Conservation (phyloP, 2,329 filamentous ascomycete genomes). For the Colletotrichum trifolii region DNA sequence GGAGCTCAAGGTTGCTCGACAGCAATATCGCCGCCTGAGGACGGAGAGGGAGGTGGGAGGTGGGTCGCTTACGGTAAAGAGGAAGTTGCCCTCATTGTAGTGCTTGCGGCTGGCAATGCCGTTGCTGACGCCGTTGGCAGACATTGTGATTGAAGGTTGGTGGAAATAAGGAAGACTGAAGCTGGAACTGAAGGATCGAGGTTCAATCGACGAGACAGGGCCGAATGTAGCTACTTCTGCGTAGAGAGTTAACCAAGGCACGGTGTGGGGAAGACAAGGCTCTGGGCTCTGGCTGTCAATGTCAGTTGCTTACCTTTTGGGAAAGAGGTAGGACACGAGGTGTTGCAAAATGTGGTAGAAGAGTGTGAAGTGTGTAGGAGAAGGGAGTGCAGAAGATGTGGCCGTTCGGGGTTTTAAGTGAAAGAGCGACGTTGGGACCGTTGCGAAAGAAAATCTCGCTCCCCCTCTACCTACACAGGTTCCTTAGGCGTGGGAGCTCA, state of each 20-base stretch:
- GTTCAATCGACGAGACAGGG: too few species aligned
- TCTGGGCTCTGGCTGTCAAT: too few species aligned
- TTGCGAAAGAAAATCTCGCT: constrained; percentile 30
- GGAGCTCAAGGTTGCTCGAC: too few species aligned
- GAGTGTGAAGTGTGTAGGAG: constrained; percentile 26
- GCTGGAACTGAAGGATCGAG: too few species aligned
- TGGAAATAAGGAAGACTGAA: constrained; percentile 31
- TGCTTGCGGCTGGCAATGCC: constrained; percentile 51
- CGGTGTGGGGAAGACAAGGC: too few species aligned
- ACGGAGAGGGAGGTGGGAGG: background rate
- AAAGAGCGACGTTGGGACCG: constrained; percentile 31
- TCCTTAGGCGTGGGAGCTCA: constrained; percentile 26
- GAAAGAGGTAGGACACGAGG: constrained; percentile 38
- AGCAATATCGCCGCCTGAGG: too few species aligned
- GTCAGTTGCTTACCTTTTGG: background rate
- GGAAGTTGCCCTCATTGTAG: constrained; percentile 77
- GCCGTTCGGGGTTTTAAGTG: constrained; percentile 37
- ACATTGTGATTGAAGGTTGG: constrained; percentile 63
- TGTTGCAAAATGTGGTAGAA: constrained; percentile 40
- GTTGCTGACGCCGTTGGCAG: constrained; percentile 59
- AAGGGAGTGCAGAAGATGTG: constrained; percentile 20
- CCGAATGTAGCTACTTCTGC: too few species aligned
- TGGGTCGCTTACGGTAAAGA: constrained; percentile 75
- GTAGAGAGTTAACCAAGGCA: too few species aligned
- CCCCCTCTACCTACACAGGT: constrained; percentile 1